phyloP scores from a whole-genome alignment of 2,329 filamentous ascomycete genomes.

The Trichophyton verrucosum region DNA sequence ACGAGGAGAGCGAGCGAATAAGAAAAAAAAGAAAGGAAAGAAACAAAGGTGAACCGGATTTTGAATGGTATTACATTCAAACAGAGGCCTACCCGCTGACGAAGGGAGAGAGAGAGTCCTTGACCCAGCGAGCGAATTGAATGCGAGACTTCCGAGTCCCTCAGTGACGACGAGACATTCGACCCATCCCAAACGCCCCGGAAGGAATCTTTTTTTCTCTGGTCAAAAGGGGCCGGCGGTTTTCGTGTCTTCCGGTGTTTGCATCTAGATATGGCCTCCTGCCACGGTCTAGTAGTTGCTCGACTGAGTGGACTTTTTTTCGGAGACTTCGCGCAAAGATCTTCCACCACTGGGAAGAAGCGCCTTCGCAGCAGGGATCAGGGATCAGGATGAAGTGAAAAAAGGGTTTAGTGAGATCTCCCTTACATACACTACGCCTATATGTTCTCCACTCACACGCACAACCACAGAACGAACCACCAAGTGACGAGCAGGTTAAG shows the following conservation, averaged over 20 bases:
- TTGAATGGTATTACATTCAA: conserved; percentile 5
- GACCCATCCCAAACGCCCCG: neutral
- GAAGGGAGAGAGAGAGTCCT: neutral
- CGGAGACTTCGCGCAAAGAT: neutral
- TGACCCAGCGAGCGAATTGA: no score
- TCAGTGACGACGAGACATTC: neutral
- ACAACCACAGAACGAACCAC: neutral
- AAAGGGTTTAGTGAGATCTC: conserved; percentile 5
- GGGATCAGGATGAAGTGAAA: neutral
- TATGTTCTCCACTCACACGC: neutral
- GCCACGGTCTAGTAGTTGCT: neutral
- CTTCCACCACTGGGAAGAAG: neutral
- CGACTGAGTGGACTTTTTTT: neutral
- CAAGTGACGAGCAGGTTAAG: neutral
- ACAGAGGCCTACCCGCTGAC: conserved; percentile 1
- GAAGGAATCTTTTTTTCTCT: neutral
- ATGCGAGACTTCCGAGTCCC: neutral
- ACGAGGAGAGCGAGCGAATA: neutral
- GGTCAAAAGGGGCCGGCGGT: no score
- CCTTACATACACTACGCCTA: conserved; percentile 2
- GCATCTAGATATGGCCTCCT: neutral
- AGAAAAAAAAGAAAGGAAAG: neutral
- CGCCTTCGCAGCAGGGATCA: conserved; percentile 4
- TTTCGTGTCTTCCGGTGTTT: no score
- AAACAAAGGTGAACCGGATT: neutral